Percentiles rank a stretch among this genome's conserved stretches.
phyloP scores from a whole-genome alignment of 495 filamentous ascomycete species.

The Aspergillus avenaceus region DNA sequence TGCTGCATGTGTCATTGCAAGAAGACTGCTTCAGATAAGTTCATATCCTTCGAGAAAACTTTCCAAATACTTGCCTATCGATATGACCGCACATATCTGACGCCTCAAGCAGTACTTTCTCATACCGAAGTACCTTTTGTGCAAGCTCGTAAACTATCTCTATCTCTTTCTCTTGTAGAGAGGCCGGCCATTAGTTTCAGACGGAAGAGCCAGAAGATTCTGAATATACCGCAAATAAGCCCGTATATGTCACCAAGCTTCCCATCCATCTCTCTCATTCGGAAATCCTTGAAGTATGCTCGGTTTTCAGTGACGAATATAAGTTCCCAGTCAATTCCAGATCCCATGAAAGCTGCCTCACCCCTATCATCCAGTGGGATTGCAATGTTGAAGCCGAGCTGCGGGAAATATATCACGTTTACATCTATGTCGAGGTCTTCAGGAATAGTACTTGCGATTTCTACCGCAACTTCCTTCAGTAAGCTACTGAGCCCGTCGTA shows the following conservation, averaged over 20 bases:
- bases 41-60: background rate
- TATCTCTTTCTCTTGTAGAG: constrained; percentile 68
- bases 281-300: constrained; percentile 82
- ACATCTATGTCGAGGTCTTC: constrained; percentile 55
- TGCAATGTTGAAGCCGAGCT: constrained; percentile 84
- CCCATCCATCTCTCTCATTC: constrained; percentile 80
- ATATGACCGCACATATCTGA: constrained; percentile 83
- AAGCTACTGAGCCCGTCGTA: constrained; percentile 75
- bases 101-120: constrained; percentile 58
- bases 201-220: background rate
- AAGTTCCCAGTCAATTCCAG: constrained; percentile 63
- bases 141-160: constrained; percentile 81
- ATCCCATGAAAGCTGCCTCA: constrained; percentile 62
- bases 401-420: constrained; percentile 83
- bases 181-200: background rate
- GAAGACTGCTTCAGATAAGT: constrained; percentile 49
- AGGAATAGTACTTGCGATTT: constrained; percentile 61
- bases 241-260: constrained; percentile 82
- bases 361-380: constrained; percentile 62
- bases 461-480: constrained; percentile 60
- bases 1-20: constrained; percentile 78
- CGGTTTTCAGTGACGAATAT: constrained; percentile 69
- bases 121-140: constrained; percentile 65
- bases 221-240: constrained; percentile 68
- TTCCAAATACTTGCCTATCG: constrained; percentile 50